phyloP scores from a whole-genome alignment of 2,329 filamentous ascomycete species.

The Penicillium sp. region DNA sequence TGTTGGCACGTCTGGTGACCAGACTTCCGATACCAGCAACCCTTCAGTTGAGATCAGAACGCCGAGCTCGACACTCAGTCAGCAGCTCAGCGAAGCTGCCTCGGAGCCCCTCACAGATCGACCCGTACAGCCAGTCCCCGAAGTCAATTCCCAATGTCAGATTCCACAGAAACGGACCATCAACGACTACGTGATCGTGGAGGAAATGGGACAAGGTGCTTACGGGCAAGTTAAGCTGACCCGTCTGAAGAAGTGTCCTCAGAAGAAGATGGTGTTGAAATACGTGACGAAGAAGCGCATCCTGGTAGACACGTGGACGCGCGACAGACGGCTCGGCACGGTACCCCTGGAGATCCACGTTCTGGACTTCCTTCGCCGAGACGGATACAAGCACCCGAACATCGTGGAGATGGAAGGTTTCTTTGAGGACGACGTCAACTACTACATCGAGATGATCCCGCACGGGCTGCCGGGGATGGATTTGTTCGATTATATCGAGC shows the following conservation, averaged over 20 bases:
- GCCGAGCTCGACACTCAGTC: conserved; percentile 46
- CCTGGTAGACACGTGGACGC: conserved; percentile 95
- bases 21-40: conserved; percentile 22
- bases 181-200: conserved; percentile 81
- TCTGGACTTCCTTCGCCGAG: conserved; percentile 80
- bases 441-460: conserved; percentile 96
- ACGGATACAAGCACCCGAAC: conserved; percentile 59
- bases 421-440: conserved; percentile 66
- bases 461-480: conserved; percentile 97
- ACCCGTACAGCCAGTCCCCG: conserved; percentile 35
- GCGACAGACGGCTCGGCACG: conserved; percentile 85
- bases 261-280: conserved; percentile 87
- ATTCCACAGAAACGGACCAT: conserved; percentile 70
- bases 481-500: conserved; percentile 96
- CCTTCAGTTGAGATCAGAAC: conserved; percentile 33
- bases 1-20: conserved; percentile 28
- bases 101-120: conserved; percentile 43
- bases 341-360: conserved; percentile 97
- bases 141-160: conserved; percentile 25
- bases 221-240: conserved; percentile 97
- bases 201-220: conserved; percentile 97
- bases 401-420: conserved; percentile 66
- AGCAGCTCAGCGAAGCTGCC: conserved; percentile 49
- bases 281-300: conserved; percentile 97
- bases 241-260: conserved; percentile 68